These are phyloP conservation scores for Eucalyptus fibrosa DNA, from an alignment of 345 rosid genomes.

Conservation along the genomic window DNA sequence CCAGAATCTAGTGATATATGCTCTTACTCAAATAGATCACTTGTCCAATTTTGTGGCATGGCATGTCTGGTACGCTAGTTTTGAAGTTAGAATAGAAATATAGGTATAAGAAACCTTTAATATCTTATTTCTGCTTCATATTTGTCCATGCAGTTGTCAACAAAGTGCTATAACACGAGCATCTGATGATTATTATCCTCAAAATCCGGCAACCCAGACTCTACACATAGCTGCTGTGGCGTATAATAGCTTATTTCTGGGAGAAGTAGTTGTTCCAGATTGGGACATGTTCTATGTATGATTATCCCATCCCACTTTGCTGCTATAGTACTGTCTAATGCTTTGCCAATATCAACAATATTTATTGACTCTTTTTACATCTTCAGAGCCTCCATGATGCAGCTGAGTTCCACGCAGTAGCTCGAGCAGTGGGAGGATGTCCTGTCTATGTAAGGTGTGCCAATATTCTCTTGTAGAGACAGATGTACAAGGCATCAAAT, in stretches of 20 bases:
- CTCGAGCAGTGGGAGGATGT: slow-evolving; percentile 58
- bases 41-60: neutral
- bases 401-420: slow-evolving; percentile 46
- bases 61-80: neutral
- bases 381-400: slow-evolving; percentile 44
- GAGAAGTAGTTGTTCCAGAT: slow-evolving; percentile 50
- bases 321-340: neutral
- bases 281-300: slow-evolving; percentile 60
- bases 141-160: slow-evolving; percentile 15
- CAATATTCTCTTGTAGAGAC: neutral
- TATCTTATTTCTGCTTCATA: neutral
- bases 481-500: neutral
- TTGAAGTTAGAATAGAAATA: neutral
- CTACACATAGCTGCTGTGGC: slow-evolving; percentile 45
- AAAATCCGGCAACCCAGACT: slow-evolving; percentile 30
- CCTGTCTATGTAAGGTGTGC: slow-evolving; percentile 35
- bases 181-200: slow-evolving; percentile 44
- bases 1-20: neutral
- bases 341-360: neutral
- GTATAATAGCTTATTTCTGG: slow-evolving; percentile 45
- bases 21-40: neutral
- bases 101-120: neutral
- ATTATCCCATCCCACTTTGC: neutral
- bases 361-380: neutral
- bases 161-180: slow-evolving; percentile 37